Base-by-base conservation (phyloP, 306 rosid species). In the Vicia sativa region DNA sequence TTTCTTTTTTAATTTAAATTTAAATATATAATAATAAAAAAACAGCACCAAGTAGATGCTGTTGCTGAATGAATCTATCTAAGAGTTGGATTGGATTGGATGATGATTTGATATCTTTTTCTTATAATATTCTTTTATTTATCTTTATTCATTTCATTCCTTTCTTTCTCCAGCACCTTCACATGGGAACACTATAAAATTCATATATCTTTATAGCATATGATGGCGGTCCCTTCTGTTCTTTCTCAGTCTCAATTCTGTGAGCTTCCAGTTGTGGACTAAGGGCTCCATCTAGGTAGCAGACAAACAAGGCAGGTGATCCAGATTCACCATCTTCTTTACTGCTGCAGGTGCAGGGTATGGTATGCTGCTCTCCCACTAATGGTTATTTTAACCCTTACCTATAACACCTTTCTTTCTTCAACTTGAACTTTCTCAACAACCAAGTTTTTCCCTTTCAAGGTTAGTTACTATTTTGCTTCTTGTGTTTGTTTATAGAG, bases 211-310 rank as follows among this genome's bases (percentile, higher is more conserved):
- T 66, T 31, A 37, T 59, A 78, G 68, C 44, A 80, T 34, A 34
- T 76, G 79, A 49, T 49, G 55, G 79, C 70, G 85, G 85, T 81
- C 81, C 79, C 79, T 72, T 38, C 60, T 45, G 62, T 72, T 38
- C 60, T 45, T 72, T 38, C 60, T 45, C 67, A 9, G 54, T 34
- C 50, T 60, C 63, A 72, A 28, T 7, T 43, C 50, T 41, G 71
- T 73, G 70, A 45, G 0, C 21, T 14, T 6, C 25, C 13, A 41
- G 68, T 16, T 56, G 79, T 55, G 39, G 18, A 13, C 3, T 19
- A 11, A 11, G 48, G 73, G 25, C 52, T n/a, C 28, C 61, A 52
- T 13, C 31, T 52, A 5, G 55, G 34, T 67, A 74, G 60, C 75
- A 62, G 65, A 53, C 60, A 56, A 55, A 9, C 49, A 35, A 67